Evolutionary conservation across 2,329 filamentous ascomycete genomes (phyloP), one percentile per base, ranked within the genome.

Genomic region (Ampelomyces quisqualis): DNA sequence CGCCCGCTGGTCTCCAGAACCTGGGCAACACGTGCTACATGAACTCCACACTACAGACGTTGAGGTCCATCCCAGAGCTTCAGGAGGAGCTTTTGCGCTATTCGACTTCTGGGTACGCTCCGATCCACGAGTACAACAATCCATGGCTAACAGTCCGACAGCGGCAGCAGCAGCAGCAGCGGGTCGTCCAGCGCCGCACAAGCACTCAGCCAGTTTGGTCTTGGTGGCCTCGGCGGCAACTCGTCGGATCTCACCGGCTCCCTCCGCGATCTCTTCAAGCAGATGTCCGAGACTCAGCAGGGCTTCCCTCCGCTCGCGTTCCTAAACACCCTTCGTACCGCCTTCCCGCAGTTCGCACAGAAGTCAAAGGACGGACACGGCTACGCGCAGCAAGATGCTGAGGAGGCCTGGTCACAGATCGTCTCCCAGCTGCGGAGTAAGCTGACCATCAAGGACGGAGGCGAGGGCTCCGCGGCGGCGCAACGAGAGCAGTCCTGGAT

Each of bases 21-120:
- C 75, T 96, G 47, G 93, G 94, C 57, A 98, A 98, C 70, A 98
- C 94, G 3, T 98, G 93, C 75, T 98, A 98, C 68, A 83, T 97
- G 62, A 98, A 98, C 76, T 93, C 93, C 34, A 95, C 91, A 0
- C 77, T 98, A n/a, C 94, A 98, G 69, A 86, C 89, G 3, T 75
- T 98, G 53, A 84, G 88, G 48, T 79, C 85, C 38, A 89, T 98
- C 45, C 93, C 93, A 7, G 93, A 98, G 72, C 80, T 98, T 23
- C 89, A 95, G 62, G 77, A 88, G 23, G 81, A 88, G 55, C 77
- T 98, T 31, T 64, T 74, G 45, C 81, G 77, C 33, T 94, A 88
- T 57, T 77, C 58, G 27, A 49, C 63, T 35, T 31, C 66, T 61
- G 68, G 70, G 62, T 60, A 31, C 3, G 2, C 20, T 17, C 7